phyloP scores from a whole-genome alignment of 352 stramenopile species.

The Globisporangium recalcitrans region DNA sequence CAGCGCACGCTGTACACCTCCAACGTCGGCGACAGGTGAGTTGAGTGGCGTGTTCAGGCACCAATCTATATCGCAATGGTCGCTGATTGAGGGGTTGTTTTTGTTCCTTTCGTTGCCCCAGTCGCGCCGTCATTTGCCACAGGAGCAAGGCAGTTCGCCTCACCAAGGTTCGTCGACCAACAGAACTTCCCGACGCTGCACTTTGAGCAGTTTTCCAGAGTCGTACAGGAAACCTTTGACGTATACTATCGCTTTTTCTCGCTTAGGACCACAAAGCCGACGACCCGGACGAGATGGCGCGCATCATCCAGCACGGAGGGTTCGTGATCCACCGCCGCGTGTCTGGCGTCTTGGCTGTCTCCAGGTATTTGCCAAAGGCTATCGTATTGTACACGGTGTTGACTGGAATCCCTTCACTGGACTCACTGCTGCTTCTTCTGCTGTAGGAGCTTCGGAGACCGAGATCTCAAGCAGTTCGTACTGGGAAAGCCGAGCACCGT shows the following conservation, averaged over 20 bases:
- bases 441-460: constrained; percentile 72
- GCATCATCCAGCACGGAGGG: constrained; percentile 51
- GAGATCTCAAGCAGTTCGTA: constrained; percentile 69
- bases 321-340: constrained; percentile 73
- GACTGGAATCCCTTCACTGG: background rate
- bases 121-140: constrained; percentile 58
- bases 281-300: constrained; percentile 43
- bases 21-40: constrained; percentile 76
- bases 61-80: background rate
- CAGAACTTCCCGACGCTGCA: background rate
- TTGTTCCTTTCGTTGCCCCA: constrained; percentile 13
- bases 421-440: background rate
- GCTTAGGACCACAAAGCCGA: constrained; percentile 68
- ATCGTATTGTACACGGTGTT: background rate
- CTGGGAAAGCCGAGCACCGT: constrained; percentile 39
- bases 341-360: constrained; percentile 64
- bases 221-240: background rate
- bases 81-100: background rate
- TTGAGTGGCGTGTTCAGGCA: too few species aligned
- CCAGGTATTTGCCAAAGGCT: constrained; percentile 30
- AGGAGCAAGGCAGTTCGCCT: constrained; percentile 50
- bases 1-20: constrained; percentile 44
- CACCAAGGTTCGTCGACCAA: constrained; percentile 30
- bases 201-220: background rate
- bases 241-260: background rate